Percentiles rank a stretch among this genome's conserved stretches.
Conservation (phyloP, 179 eudicot species). For the Silene noctiflora region DNA sequence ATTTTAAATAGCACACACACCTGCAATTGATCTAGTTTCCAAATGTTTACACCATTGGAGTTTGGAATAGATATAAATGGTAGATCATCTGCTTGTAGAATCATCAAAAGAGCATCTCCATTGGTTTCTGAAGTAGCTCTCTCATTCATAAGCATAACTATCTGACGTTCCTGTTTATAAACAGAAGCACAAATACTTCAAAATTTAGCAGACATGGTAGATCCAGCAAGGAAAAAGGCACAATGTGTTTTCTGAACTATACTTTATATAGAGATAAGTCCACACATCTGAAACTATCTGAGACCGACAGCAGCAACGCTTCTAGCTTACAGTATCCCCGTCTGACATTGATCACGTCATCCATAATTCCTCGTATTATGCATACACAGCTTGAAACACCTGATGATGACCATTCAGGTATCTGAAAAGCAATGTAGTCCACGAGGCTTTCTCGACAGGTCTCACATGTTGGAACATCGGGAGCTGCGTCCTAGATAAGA, state of each 20-base stretch:
- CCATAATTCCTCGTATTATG: slow-evolving; percentile 51
- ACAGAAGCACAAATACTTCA: neutral
- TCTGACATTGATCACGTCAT: slow-evolving; percentile 35
- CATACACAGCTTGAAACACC: slow-evolving; percentile 61
- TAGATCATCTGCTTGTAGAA: slow-evolving; percentile 56
- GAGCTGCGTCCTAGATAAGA: slow-evolving; percentile 48
- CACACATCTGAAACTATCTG: slow-evolving; percentile 73
- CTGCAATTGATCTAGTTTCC: slow-evolving; percentile 67
- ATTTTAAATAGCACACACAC: slow-evolving; percentile 31
- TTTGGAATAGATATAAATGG: slow-evolving; percentile 60
- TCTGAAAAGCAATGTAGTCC: slow-evolving; percentile 64
- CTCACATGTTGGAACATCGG: slow-evolving; percentile 36
- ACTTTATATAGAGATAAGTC: slow-evolving; percentile 94
- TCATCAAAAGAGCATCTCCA: slow-evolving; percentile 62
- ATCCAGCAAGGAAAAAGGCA: neutral
- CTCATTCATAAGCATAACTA: slow-evolving; percentile 73
- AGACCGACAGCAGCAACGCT: slow-evolving; percentile 60
- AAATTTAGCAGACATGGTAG: neutral
- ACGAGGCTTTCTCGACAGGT: slow-evolving; percentile 36
- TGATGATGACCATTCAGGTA: slow-evolving; percentile 67
- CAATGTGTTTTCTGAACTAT: slow-evolving; percentile 3
- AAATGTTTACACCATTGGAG: slow-evolving; percentile 33
- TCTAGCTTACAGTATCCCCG: slow-evolving; percentile 46
- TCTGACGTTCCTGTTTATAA: slow-evolving; percentile 67
- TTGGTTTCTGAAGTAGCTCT: slow-evolving; percentile 56